Percentiles rank a stretch among this genome's conserved stretches.
Evolutionary conservation across 257 asterid species (phyloP).

Genomic region (Jaltomata sinuosa): DNA sequence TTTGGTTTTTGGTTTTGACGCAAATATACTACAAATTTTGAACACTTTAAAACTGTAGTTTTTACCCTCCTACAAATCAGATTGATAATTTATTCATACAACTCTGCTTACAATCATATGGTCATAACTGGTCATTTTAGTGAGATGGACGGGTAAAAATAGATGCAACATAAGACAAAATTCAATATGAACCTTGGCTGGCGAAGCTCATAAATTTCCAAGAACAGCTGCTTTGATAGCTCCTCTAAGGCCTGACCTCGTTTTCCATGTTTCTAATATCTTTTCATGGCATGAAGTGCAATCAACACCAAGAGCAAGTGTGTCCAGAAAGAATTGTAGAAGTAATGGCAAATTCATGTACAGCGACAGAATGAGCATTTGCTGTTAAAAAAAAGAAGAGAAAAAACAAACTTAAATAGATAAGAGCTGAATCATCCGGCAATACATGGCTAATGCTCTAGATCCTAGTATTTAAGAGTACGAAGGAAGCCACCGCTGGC

Average conservation of each 20-base stretch:
- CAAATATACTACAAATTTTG: too few relatives aligned
- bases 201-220: conserved; percentile 97
- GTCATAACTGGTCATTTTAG: neutral
- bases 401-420: neutral
- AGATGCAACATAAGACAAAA: conserved; percentile 4
- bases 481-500: neutral
- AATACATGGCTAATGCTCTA: neutral
- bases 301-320: neutral
- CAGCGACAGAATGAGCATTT: neutral
- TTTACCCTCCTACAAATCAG: neutral
- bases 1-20: too few relatives aligned
- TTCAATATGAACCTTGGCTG: conserved; percentile 78
- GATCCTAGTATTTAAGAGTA: neutral
- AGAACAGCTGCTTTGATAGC: conserved; percentile 83
- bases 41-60: too few relatives aligned
- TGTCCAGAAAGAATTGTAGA: neutral
- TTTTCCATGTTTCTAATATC: conserved; percentile 86
- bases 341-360: neutral
- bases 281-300: conserved; percentile 19
- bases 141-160: neutral
- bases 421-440: neutral
- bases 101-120: neutral
- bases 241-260: conserved; percentile 94
- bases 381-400: neutral
- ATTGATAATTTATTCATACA: neutral